Conservation (phyloP, 495 filamentous ascomycete species). For the Entonaema liquescens region DNA sequence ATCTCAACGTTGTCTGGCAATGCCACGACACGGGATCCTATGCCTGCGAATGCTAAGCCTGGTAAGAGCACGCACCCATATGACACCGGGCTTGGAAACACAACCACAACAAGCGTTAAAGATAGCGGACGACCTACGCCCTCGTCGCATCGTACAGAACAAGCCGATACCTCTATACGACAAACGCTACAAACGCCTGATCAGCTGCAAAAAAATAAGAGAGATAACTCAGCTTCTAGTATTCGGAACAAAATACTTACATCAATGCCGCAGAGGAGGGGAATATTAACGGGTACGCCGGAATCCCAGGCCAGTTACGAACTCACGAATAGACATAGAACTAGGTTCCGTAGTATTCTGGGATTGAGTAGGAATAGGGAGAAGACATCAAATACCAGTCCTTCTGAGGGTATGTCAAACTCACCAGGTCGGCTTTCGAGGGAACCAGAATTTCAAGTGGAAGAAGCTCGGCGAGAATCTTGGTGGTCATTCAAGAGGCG, state of each 20-base stretch:
- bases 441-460: not conserved
- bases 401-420: slow-evolving; percentile 2
- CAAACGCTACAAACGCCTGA: not conserved
- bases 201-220: slow-evolving; percentile 10
- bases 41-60: slow-evolving; percentile 5
- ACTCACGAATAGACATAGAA: not conserved
- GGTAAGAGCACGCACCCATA: slow-evolving; percentile 44
- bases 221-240: slow-evolving; percentile 12
- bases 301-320: not conserved
- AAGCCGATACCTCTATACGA: not conserved
- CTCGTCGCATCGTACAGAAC: not conserved
- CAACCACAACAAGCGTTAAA: not conserved
- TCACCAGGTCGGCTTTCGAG: slow-evolving; percentile 1
- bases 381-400: slow-evolving; percentile 1
- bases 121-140: not conserved
- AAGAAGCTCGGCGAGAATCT: not conserved
- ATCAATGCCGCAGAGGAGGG: not conserved
- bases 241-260: slow-evolving; percentile 1
- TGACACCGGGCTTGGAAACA: slow-evolving; percentile 35
- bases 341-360: slow-evolving; percentile 17
- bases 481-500: slow-evolving; percentile 24
- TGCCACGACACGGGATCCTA: not conserved
- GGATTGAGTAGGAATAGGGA: not conserved
- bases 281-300: slow-evolving; percentile 1
- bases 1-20: slow-evolving; percentile 4